Conservation (phyloP, 805 yeast species). For the Candida arabinofermentans region DNA sequence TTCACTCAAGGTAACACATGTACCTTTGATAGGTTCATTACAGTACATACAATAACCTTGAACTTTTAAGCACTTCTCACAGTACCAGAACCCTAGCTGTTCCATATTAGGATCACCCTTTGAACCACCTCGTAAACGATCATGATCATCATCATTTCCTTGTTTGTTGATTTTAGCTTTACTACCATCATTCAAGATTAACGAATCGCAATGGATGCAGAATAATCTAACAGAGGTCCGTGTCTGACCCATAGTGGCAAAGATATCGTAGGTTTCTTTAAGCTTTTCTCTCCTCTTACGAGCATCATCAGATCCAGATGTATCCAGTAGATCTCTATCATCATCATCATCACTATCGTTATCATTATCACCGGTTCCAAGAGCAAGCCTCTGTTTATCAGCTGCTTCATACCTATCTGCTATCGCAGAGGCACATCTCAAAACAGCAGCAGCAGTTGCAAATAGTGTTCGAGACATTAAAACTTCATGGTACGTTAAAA, state of each 20-base stretch:
- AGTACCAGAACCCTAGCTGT: slow-evolving; percentile 75
- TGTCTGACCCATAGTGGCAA: slow-evolving; percentile 34
- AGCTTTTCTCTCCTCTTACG: neutral
- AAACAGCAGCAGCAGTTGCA: slow-evolving; percentile 52
- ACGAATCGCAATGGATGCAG: slow-evolving; percentile 56
- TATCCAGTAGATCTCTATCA: neutral
- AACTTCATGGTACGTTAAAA: slow-evolving; percentile 49
- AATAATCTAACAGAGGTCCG: slow-evolving; percentile 47
- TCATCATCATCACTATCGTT: neutral
- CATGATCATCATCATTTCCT: neutral
- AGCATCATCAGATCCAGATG: neutral
- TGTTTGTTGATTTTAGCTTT: slow-evolving; percentile 28
- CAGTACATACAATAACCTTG: slow-evolving; percentile 77
- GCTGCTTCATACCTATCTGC: neutral
- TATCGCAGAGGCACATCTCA: slow-evolving; percentile 35
- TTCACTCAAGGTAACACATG: slow-evolving; percentile 51
- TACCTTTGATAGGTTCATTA: slow-evolving; percentile 69
- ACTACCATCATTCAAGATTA: slow-evolving; percentile 53
- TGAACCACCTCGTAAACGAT: slow-evolving; percentile 9
- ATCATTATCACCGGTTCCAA: neutral
- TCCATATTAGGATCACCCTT: slow-evolving; percentile 28
- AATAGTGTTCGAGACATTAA: slow-evolving; percentile 49
- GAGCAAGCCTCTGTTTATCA: neutral
- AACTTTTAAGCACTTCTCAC: slow-evolving; percentile 60
- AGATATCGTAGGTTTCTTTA: slow-evolving; percentile 23